Base-by-base conservation (phyloP, 2,329 filamentous ascomycete species). In the Colletotrichum echinochloae region DNA sequence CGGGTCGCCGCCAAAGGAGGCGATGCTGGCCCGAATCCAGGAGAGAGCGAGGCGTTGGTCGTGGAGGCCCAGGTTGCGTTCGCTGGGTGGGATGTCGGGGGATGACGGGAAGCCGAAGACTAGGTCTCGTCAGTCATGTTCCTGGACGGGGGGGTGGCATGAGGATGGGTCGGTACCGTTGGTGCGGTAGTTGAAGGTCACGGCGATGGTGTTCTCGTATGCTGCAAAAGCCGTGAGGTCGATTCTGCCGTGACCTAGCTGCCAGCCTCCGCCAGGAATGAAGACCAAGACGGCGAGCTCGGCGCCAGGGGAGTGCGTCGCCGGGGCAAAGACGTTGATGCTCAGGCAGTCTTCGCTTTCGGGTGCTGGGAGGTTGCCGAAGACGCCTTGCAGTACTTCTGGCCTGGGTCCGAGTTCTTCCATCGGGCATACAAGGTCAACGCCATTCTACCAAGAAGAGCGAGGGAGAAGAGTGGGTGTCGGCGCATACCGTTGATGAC, bases 1-100 rank as follows among this genome's bases (percentile, higher is more conserved):
- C 1, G 77, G 72, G 20, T 78, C 72, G 12, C 78, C 77, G 2
- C 79, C 79, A 20, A 80, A 79, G 8, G 73, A 75, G 6, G 28
- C 66, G 8, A 77, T 75, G 37, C 78, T 81, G 11, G 79, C 78
- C 1, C 76, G 75, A 9, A 80, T 28, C 77, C 77, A 81, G 16
- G 80, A 76, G 0, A 80, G 75, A 2, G 77, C 79, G 7, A 74
- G 73, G 6, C 79, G 74, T 35, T 78, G 75, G 54, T 78, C 76
- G n/a, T 76, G 71, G 0, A 78, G 33, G 5, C 77, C 75, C 11
- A 78, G 72, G 39, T 78, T 79, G 8, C 66, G 44, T 33, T 70
- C 52, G 26, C 7, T 5, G 2, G 35, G n/a, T 18, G 62, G 39
- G 20, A 72, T 35, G 3, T 63, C 66, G 2, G 26, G 60, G 1